Base-by-base conservation (phyloP, 2,329 filamentous ascomycete species). In the Paracamarosporium sp. region DNA sequence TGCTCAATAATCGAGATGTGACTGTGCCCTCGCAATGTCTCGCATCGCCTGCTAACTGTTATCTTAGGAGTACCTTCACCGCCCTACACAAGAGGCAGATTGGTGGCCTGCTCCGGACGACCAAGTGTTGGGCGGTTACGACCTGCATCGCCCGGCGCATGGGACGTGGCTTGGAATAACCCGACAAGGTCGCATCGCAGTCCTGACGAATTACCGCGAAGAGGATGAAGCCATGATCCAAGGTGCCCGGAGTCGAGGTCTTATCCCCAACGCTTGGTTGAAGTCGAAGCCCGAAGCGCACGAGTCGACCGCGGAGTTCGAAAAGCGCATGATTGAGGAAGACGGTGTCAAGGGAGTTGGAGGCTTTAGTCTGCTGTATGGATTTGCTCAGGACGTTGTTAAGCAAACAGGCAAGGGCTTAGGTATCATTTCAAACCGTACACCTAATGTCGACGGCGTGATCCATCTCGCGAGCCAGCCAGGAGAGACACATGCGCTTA, bases 111-210 rank as follows among this genome's bases (percentile, higher is more conserved):
- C 76, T 12, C 85, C 85, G 3, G 73, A 85, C 64, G 65, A 74
- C 15, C 78, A 87, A 60, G 81, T 89, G 53, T 78, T 89, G 6
- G 86, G 85, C 28, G 86, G 86, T 22, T 85, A 86, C 43, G 87
- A 89, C 69, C 79, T 88, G 11, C 83, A 87, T 46, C 83, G 86
- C 25, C 71, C 81, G 13, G 82, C 80, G 36, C 84, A 86, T 53
- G 87, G 87, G 22, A 89, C 87, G 58, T 89, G 87, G 87, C 82
- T 89, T 46, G 87, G 85, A 20, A 79, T 89, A 55, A 88, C 86
- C 8, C 81, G 78, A 30, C 80, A 86, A 61, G 87, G 87, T 27
- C 85, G 85, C 55, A 70, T 89, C 45, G 86, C 86, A 2, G 83
- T 87, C 5, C 78, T 89, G 30, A 89, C 87, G 48, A 89, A 89